Evolutionary conservation across 2,329 filamentous ascomycete genomes (phyloP).

Genomic region (Aspergillus ibericus): DNA sequence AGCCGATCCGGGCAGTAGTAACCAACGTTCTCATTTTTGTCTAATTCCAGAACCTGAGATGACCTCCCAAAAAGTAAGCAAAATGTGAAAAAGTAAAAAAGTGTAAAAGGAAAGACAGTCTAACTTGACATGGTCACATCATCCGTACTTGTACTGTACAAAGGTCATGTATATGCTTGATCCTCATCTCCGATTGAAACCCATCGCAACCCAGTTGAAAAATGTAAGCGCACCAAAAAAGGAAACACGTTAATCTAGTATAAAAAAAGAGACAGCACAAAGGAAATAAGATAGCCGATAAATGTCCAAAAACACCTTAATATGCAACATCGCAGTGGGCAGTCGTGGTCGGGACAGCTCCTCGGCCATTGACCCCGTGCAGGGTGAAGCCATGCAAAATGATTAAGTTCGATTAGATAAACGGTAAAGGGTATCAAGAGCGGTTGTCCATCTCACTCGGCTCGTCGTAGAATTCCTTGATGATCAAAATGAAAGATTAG

Average conservation of each 20-base stretch:
- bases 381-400: constrained; percentile 15
- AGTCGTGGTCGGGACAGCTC: neutral
- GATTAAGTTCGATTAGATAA: constrained; percentile 18
- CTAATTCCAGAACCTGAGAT: neutral
- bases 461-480: constrained; percentile 17
- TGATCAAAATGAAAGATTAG: constrained; percentile 12
- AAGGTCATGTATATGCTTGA: constrained; percentile 12
- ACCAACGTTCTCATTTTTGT: constrained; percentile 1
- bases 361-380: constrained; percentile 1
- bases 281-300: constrained; percentile 5
- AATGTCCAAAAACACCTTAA: constrained; percentile 17
- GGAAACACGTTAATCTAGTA: constrained; percentile 6
- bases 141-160: constrained; percentile 26
- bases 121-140: constrained; percentile 23
- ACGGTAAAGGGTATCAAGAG: constrained; percentile 35
- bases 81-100: neutral
- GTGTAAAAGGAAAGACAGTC: constrained; percentile 11
- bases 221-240: constrained; percentile 16
- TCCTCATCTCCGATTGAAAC: neutral
- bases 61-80: neutral
- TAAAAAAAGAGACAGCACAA: neutral
- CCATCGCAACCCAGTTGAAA: constrained; percentile 8
- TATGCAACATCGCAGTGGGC: constrained; percentile 16
- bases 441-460: constrained; percentile 20
- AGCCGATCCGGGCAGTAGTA: neutral